Conservation (phyloP, 306 rosid genomes). For the Neltuma alba region DNA sequence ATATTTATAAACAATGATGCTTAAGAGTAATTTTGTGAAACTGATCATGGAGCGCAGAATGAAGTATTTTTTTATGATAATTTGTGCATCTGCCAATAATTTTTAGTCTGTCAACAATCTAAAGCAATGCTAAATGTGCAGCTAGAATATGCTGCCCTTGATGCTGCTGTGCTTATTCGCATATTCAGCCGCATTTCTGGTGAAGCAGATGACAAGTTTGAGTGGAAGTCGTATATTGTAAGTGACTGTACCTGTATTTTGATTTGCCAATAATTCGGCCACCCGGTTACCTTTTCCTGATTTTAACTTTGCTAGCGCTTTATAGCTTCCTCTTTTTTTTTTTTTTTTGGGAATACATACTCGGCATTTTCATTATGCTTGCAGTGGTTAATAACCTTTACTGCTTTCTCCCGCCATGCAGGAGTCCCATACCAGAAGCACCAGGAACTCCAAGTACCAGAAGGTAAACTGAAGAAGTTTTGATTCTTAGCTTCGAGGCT, state of each 20-base stretch:
- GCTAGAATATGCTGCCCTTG: conserved; percentile 98
- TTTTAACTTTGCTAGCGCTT: neutral
- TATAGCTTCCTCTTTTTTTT: too few relatives aligned
- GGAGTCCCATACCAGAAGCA: conserved; percentile 60
- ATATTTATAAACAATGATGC: conserved; percentile 19
- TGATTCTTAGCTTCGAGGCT: conserved; percentile 28
- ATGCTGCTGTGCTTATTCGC: conserved; percentile 85
- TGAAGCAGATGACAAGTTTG: conserved; percentile 56
- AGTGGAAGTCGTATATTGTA: conserved; percentile 85
- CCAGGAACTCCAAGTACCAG: conserved; percentile 58
- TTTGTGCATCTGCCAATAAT: conserved; percentile 13
- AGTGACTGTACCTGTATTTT: conserved; percentile 32
- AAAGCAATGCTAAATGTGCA: conserved; percentile 43
- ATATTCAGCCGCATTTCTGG: conserved; percentile 69
- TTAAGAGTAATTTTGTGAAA: conserved; percentile 11
- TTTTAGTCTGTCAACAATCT: conserved; percentile 24
- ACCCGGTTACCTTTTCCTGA: conserved; percentile 5
- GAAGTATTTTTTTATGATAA: neutral
- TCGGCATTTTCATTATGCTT: conserved; percentile 18
- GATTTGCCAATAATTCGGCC: neutral
- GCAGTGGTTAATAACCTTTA: neutral
- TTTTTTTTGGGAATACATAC: too few relatives aligned
- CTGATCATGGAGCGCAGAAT: neutral
- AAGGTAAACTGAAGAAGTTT: conserved; percentile 34
- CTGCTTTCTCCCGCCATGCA: conserved; percentile 40